Percentiles rank a stretch among this genome's conserved stretches.
Conservation (phyloP, 73 alveolate genomes). For the Effrenium voratum region DNA sequence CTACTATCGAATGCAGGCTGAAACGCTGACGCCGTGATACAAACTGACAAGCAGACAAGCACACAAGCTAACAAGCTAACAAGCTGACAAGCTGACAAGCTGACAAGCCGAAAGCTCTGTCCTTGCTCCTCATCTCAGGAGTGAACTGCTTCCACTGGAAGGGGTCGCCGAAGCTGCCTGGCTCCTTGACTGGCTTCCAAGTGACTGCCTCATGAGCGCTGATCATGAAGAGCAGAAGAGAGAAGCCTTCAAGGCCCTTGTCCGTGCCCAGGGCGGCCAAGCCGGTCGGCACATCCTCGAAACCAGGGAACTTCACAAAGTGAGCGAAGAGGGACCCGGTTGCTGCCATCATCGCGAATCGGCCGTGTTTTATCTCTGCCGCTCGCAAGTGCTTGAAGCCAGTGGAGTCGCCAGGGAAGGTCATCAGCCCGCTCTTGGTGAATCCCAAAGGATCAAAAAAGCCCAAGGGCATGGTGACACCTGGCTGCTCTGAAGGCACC, state of each 20-base stretch:
- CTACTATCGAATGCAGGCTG: too few species aligned
- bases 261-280: constrained; percentile 54
- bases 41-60: too few species aligned
- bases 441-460: constrained; percentile 80
- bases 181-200: constrained; percentile 85
- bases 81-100: too few species aligned
- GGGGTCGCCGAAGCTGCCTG: constrained; percentile 86
- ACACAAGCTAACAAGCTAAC: too few species aligned
- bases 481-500: constrained; percentile 63
- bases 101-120: too few species aligned
- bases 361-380: constrained; percentile 59
- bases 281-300: constrained; percentile 75
- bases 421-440: constrained; percentile 80
- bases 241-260: constrained; percentile 74
- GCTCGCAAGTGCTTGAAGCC: constrained; percentile 90
- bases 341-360: constrained; percentile 83
- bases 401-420: constrained; percentile 86
- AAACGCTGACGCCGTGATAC: too few species aligned
- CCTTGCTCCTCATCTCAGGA: constrained; percentile 68
- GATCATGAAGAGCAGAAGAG: constrained; percentile 46
- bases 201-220: constrained; percentile 85
- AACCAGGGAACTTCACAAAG: constrained; percentile 64
- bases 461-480: constrained; percentile 34
- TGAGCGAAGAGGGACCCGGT: constrained; percentile 50
- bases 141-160: constrained; percentile 83